A percentile compares a stretch with the other conserved stretches of the same genome.
These are phyloP conservation scores for Leersia perrieri DNA, from an alignment of 176 grass and related monocot species.

Conservation along the genomic window DNA sequence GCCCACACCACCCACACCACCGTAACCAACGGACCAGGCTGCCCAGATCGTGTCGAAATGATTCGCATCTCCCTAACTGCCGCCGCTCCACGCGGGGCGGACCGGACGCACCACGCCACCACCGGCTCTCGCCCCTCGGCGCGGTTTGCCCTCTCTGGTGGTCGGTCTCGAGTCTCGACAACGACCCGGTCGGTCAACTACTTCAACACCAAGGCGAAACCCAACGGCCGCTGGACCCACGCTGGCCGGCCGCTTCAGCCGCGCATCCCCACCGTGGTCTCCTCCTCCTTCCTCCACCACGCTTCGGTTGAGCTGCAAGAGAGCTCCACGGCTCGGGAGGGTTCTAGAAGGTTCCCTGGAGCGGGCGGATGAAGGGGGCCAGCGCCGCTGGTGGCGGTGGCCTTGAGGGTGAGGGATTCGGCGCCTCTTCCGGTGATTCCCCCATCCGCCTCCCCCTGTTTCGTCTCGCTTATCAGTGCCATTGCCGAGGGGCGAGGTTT, in stretches of 20 bases:
- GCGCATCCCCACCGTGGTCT: background rate
- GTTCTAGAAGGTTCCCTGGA: background rate
- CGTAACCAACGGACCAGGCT: no score
- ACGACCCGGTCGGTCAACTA: constrained; percentile 1
- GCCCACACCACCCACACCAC: no score
- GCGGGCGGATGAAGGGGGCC: constrained; percentile 35
- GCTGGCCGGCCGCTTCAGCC: no score
- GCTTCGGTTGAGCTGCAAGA: background rate
- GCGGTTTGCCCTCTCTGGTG: background rate
- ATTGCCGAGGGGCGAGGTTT: background rate
- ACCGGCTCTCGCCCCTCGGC: background rate
- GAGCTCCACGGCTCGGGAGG: background rate
- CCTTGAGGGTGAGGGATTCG: background rate
- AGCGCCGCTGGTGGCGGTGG: constrained; percentile 13
- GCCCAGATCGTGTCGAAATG: no score
- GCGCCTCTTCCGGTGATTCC: constrained; percentile 43
- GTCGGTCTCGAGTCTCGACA: no score
- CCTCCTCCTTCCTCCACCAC: background rate
- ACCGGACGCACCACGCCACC: background rate
- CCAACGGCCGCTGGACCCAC: background rate
- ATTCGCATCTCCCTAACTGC: no score
- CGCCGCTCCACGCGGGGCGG: no score
- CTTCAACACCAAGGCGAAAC: background rate
- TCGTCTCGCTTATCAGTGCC: background rate
- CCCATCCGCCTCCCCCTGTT: background rate